phyloP scores from a whole-genome alignment of 176 grass and related monocot genomes.

The Oropetium thomaeum region DNA sequence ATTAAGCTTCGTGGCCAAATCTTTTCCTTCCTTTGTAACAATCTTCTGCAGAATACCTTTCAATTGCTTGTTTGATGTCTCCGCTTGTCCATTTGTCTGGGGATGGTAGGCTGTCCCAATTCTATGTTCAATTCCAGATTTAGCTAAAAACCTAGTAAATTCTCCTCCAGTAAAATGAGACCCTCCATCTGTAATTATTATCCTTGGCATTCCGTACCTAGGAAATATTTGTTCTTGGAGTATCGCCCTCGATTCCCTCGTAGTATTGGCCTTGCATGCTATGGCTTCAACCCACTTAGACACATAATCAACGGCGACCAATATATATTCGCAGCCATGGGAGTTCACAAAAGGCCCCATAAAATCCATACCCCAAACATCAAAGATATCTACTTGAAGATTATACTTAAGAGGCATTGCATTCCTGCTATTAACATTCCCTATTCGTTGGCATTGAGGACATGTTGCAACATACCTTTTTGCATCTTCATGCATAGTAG shows the following conservation, averaged over 20 bases:
- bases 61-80: not conserved
- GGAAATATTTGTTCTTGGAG: not conserved
- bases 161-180: not conserved
- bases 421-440: not conserved
- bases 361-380: not conserved
- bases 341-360: not conserved
- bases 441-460: not conserved
- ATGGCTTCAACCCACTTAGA: conserved; percentile 10
- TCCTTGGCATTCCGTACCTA: not conserved
- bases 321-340: not conserved
- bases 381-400: not conserved
- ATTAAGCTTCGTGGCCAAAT: no score
- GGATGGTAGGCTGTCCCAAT: not conserved
- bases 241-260: no score
- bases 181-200: not conserved
- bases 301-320: not conserved
- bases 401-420: not conserved
- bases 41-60: not conserved
- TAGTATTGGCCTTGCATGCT: not conserved
- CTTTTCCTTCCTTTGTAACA: not conserved
- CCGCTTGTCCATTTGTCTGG: not conserved
- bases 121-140: not conserved
- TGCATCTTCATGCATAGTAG: not conserved
- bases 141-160: fast-evolving
- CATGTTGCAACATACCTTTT: not conserved